phyloP scores from a whole-genome alignment of 306 rosid species.

The Leucaena leucocephala region DNA sequence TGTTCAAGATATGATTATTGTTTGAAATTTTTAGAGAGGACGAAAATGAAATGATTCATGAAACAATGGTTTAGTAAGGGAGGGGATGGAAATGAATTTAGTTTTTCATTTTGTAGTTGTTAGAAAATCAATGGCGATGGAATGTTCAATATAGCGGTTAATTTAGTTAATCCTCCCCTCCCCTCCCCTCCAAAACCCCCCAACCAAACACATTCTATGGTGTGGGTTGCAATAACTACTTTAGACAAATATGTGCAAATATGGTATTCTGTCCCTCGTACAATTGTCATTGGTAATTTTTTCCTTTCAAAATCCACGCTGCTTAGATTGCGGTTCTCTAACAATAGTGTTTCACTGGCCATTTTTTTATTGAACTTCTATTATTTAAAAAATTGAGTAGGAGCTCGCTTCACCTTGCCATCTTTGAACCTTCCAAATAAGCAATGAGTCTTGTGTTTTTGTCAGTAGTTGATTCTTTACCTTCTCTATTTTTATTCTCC shows the following conservation, averaged over 20 bases:
- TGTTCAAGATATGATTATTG: background rate
- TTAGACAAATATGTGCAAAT: background rate
- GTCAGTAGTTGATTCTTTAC: too few species aligned
- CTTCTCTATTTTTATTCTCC: background rate
- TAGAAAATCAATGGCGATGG: background rate
- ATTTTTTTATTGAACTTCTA: background rate
- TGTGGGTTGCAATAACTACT: background rate
- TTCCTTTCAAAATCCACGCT: background rate
- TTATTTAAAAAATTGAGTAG: background rate
- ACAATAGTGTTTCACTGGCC: background rate
- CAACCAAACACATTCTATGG: background rate
- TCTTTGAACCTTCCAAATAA: background rate
- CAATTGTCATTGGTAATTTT: background rate
- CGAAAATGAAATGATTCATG: background rate
- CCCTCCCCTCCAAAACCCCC: constrained; percentile 30
- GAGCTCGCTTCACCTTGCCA: too few species aligned
- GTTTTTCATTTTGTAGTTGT: background rate
- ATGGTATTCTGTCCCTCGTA: background rate
- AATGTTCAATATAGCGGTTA: background rate
- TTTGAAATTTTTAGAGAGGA: background rate
- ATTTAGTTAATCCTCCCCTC: background rate
- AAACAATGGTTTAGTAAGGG: background rate
- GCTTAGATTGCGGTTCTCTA: background rate
- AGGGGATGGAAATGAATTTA: background rate
- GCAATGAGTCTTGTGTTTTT: background rate